These are phyloP conservation scores for Chaetomium tenue DNA, from an alignment of 495 filamentous ascomycete genomes.

Conservation along the genomic window DNA sequence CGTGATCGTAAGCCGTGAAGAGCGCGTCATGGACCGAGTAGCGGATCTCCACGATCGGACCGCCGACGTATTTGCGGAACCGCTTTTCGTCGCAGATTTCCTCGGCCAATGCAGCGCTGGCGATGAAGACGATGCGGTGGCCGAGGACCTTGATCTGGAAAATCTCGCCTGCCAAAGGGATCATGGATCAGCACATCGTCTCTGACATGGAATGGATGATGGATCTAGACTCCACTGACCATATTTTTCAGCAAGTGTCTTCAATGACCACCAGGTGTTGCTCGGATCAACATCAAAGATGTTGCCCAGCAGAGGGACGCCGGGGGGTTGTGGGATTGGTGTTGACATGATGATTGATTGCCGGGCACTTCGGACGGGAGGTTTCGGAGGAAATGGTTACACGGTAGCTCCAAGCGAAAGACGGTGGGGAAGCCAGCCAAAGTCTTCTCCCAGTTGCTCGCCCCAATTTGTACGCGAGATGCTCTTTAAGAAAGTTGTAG, in stretches of 20 bases:
- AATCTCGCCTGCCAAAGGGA: conserved; percentile 53
- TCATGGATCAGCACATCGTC: not conserved
- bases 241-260: conserved; percentile 63
- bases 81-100: conserved; percentile 68
- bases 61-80: conserved; percentile 62
- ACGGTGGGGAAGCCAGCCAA: not conserved
- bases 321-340: conserved; percentile 63
- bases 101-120: conserved; percentile 57
- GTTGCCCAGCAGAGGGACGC: conserved; percentile 67
- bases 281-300: conserved; percentile 60
- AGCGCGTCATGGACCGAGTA: conserved; percentile 60
- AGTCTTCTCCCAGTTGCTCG: not conserved
- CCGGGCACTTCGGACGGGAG: not conserved
- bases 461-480: not conserved
- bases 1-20: conserved; percentile 64
- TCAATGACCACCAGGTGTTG: conserved; percentile 62
- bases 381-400: too few relatives aligned
- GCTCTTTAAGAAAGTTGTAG: conserved; percentile 3
- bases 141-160: conserved; percentile 61
- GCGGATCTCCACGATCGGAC: conserved; percentile 57
- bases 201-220: not conserved
- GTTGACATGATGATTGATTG: conserved; percentile 36
- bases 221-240: conserved; percentile 38
- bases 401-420: too few relatives aligned
- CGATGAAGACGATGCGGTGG: conserved; percentile 44